A percentile compares a stretch with the other conserved stretches of the same genome.
Conservation (phyloP, 768 basidiomycete genomes). For the Leucocoprinus leucothites region DNA sequence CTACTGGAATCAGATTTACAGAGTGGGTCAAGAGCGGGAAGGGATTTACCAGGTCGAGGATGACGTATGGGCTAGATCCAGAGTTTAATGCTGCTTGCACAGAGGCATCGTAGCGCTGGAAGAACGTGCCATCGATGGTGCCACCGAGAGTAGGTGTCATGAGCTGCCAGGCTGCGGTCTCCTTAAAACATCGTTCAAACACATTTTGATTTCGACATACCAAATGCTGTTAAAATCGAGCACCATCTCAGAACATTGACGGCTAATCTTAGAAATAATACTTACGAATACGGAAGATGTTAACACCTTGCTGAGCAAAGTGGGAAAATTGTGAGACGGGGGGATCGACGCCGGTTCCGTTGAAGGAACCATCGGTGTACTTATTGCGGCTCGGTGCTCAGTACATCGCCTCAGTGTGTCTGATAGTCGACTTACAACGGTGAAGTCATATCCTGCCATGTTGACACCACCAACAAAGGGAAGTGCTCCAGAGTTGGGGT, state of each 20-base stretch:
- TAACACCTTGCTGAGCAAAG: conserved; percentile 46
- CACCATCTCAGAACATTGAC: not conserved
- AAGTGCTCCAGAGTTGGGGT: conserved; percentile 18
- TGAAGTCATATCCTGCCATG: conserved; percentile 46
- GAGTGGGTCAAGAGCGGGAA: not conserved
- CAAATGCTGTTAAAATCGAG: conserved; percentile 1
- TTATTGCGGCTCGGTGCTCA: conserved; percentile 12
- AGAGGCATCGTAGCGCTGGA: conserved; percentile 42
- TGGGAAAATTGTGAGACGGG: conserved; percentile 44
- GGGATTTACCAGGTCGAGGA: conserved; percentile 43
- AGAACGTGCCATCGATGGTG: conserved; percentile 40
- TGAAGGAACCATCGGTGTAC: conserved; percentile 45
- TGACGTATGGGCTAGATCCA: conserved; percentile 39
- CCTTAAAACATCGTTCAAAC: not conserved
- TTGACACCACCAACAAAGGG: conserved; percentile 47
- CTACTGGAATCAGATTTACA: conserved; percentile 17
- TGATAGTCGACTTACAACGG: conserved; percentile 31
- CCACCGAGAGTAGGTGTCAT: conserved; percentile 50
- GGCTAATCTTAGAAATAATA: not conserved
- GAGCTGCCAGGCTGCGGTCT: conserved; percentile 43
- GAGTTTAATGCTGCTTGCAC: conserved; percentile 46
- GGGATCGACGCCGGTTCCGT: conserved; percentile 31
- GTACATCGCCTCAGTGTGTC: not conserved
- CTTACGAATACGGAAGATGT: conserved; percentile 40
- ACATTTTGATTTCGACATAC: not conserved